Base-by-base conservation (phyloP, 2,329 filamentous ascomycete species). In the Cylindrodendrum hubeiense region DNA sequence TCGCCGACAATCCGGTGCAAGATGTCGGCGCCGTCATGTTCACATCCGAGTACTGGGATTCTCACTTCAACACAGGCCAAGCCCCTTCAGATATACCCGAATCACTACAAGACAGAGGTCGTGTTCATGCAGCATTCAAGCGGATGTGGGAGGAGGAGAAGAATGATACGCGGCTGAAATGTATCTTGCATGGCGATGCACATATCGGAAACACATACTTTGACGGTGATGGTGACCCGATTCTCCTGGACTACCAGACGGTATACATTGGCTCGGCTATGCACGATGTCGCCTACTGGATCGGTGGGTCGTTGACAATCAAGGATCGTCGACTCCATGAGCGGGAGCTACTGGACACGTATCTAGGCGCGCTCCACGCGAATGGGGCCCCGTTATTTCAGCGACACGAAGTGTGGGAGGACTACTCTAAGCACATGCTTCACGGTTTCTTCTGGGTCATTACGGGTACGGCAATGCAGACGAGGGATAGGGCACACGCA, bases 371-470 rank as follows among this genome's bases (percentile, higher is more conserved):
- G 0, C 24, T 68, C 6, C 34, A 28, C 2, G 5, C 1, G 1
- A n/a, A 19, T 3, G 66, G 50, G 2, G 57, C 55, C 0, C 44
- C 44, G 0, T 26, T 46, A 9, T 41, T 57, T 4, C 6, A 24
- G 1, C 9, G 34, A 1, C 26, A 63, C 5, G 43, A 43, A 2
- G 9, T 59, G 5, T 68, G 57, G 57, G 53, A 33, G 3, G 67
- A 68, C 17, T 66, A 68, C 7, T 15, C 39, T 12, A 55, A 21
- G 17, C 50, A 68, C 12, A 22, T 24, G 1, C 55, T 68, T 2
- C 44, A 68, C 13, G 62, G 66, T 7, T 66, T 68, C 21, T 34
- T 52, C 0, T 68, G 66, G 62, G 26, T 22, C 5, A 53, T 69
- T 4, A 51, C 54, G 10, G 50, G 54, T 0, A 44, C 66, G 1